Conservation (phyloP, 2,329 filamentous ascomycete genomes). For the Alternaria novae-zelandiae region DNA sequence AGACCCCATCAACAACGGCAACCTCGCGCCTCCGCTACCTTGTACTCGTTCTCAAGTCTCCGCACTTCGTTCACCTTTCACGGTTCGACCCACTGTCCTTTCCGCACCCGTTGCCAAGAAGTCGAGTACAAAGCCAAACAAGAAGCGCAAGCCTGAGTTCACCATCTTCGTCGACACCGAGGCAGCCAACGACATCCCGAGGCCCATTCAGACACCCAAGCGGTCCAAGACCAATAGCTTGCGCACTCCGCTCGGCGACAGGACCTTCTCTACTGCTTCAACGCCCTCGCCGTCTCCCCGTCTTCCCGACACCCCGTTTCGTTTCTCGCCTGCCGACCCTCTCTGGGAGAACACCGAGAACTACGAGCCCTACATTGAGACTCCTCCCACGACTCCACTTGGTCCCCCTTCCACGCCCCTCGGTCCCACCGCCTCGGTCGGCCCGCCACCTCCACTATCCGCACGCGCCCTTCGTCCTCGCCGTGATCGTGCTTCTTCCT, state of each 20-base stretch:
- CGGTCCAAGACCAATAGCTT: slow-evolving; percentile 2
- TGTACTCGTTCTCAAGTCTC: neutral
- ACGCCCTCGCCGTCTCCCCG: slow-evolving; percentile 14
- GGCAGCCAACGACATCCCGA: neutral
- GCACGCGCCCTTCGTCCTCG: neutral
- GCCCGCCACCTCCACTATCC: neutral
- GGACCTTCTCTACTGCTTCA: slow-evolving; percentile 12
- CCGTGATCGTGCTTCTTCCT: neutral
- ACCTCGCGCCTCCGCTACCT: neutral
- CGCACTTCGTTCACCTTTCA: neutral
- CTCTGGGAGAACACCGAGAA: slow-evolving; percentile 29
- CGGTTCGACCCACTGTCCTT: neutral
- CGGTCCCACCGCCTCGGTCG: slow-evolving; percentile 1
- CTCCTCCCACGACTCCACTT: neutral
- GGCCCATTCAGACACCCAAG: slow-evolving; percentile 4
- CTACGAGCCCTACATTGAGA: slow-evolving; percentile 8
- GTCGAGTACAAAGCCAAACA: slow-evolving; percentile 11
- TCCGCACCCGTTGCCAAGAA: neutral
- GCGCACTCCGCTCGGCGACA: slow-evolving; percentile 15
- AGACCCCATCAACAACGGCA: neutral
- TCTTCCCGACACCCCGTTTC: slow-evolving; percentile 15
- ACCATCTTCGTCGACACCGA: slow-evolving; percentile 20
- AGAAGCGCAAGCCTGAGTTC: slow-evolving; percentile 17
- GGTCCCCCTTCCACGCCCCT: neutral
- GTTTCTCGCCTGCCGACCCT: slow-evolving; percentile 13